Percentiles rank a stretch among this genome's conserved stretches.
phyloP scores from a whole-genome alignment of 768 basidiomycete genomes.

The Lentinula sp. region DNA sequence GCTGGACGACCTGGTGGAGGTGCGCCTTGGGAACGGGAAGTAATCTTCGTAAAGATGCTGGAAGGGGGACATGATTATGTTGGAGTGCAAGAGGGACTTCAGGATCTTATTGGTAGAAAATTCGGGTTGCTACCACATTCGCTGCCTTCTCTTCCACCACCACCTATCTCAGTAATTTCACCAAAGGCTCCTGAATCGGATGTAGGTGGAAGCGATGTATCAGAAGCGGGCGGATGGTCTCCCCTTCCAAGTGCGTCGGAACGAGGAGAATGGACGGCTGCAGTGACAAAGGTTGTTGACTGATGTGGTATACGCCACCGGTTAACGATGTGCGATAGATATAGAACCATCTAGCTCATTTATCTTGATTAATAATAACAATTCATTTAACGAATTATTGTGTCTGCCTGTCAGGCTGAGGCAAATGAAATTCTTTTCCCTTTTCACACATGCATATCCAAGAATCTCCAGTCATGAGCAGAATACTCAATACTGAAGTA shows the following conservation, averaged over 20 bases:
- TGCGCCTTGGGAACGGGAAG: conserved; percentile 22
- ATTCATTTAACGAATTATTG: neutral
- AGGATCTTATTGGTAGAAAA: conserved; percentile 50
- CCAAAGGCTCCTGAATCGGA: neutral
- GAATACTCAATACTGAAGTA: too few species aligned
- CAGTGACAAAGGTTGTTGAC: neutral
- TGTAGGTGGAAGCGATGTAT: neutral
- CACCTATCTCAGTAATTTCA: neutral
- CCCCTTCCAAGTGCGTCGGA: neutral
- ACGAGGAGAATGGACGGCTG: neutral
- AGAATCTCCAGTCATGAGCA: too few species aligned
- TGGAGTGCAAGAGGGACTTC: conserved; percentile 59
- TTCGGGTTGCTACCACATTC: conserved; percentile 17
- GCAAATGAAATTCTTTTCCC: too few species aligned
- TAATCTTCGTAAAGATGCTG: conserved; percentile 51
- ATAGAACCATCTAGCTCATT: neutral
- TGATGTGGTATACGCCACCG: neutral
- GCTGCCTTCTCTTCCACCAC: neutral
- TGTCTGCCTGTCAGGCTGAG: too few species aligned
- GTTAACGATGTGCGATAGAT: neutral
- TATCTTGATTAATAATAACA: neutral
- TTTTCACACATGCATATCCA: too few species aligned
- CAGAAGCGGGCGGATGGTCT: conserved; percentile 2
- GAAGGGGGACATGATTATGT: conserved; percentile 55
- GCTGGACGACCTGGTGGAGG: neutral